Evolutionary conservation across 345 rosid species (phyloP), one percentile per base, ranked within the genome.

Genomic region (Ricinus communis): DNA sequence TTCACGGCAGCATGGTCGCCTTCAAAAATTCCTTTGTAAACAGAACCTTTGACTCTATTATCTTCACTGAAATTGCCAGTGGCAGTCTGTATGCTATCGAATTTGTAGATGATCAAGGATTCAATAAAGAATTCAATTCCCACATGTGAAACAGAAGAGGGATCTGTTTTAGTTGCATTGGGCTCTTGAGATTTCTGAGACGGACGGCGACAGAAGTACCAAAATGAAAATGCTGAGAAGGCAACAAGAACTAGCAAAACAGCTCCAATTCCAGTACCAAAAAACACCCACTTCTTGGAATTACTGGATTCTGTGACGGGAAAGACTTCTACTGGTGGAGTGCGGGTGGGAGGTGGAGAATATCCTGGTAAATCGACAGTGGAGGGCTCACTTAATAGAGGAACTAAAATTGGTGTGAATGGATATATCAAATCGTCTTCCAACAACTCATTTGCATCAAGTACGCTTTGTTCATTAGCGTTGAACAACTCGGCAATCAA

Each of bases 1-100:
- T 89, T 93, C 53, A 93, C 82, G 0, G 97, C 96, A 12, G 93
- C 94, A 68, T 71, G 78, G 53, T 91, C 96, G 5, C 92, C 93
- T 58, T 81, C 85, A 80, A 89, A 85, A 45, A 78, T 52, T 13
- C 92, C 97, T 49, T 63, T 83, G 71, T 87, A 91, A 30, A 93
- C 96, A 1, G 92, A 85, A 36, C 93, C 93, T 71, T 82, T 74
- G 76, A 93, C 87, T 62, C 73, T 80, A 69, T 84, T 89, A 0
- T 68, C 80, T 52, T 91, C 84, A 65, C 88, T 77, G 80, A 89
- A 89, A 68, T 76, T 65, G 4, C 71, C 84, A 0, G 98, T 88
- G 11, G 97, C 97, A 1, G 43, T 47, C 57, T 86, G 80, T 72
- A 91, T 72, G 63, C 87, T 93, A 38, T 74, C 69, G 76, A 81